A percentile compares a stretch with the other conserved stretches of the same genome.
Evolutionary conservation across 495 filamentous ascomycete genomes (phyloP).

Genomic region (Aspergillus ostianus): DNA sequence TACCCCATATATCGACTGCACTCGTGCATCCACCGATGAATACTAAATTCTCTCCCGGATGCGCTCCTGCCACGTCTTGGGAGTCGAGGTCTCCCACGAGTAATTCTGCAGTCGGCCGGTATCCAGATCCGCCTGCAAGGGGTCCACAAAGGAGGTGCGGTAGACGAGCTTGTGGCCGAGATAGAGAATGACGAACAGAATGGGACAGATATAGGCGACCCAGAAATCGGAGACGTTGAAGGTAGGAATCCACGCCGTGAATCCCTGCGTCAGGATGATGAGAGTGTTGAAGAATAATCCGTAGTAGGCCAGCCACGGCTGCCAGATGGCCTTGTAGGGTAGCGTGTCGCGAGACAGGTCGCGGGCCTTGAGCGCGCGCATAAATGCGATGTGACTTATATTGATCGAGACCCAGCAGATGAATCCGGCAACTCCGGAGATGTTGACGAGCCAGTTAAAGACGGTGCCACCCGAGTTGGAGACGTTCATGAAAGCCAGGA

Average conservation of each 20-base stretch:
- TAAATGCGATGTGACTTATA: slow-evolving; percentile 55
- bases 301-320: slow-evolving; percentile 52
- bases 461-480: slow-evolving; percentile 39
- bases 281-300: slow-evolving; percentile 61
- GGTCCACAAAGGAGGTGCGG: slow-evolving; percentile 30
- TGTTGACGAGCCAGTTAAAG: slow-evolving; percentile 56
- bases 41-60: slow-evolving; percentile 12
- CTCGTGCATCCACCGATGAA: background rate
- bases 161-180: slow-evolving; percentile 49
- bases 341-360: slow-evolving; percentile 47
- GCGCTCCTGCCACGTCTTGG: slow-evolving; percentile 18
- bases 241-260: slow-evolving; percentile 58
- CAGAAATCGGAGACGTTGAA: slow-evolving; percentile 56
- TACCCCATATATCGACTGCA: background rate
- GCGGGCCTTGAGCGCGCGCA: slow-evolving; percentile 49
- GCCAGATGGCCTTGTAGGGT: slow-evolving; percentile 50
- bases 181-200: slow-evolving; percentile 52
- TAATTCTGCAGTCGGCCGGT: slow-evolving; percentile 29
- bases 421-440: slow-evolving; percentile 57
- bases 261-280: slow-evolving; percentile 62
- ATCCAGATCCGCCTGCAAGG: slow-evolving; percentile 37
- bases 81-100: slow-evolving; percentile 24
- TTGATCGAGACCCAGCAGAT: slow-evolving; percentile 58
- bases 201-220: slow-evolving; percentile 52
- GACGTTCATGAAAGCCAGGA: slow-evolving; percentile 44